These are phyloP conservation scores for Parietaria judaica DNA, from an alignment of 306 rosid species.

Conservation along the genomic window DNA sequence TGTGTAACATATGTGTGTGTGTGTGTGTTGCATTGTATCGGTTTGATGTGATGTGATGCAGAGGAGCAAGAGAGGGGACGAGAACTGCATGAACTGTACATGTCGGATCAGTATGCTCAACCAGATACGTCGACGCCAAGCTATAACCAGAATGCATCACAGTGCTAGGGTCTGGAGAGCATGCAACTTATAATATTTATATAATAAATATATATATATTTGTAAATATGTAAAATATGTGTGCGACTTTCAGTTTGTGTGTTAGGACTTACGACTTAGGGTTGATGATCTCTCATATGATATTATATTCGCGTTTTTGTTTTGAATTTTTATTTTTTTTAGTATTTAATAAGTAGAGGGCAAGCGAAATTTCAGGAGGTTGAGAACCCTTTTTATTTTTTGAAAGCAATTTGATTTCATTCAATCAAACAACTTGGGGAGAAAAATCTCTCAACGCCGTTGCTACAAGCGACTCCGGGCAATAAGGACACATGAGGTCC, in stretches of 20 bases:
- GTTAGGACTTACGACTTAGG: no score
- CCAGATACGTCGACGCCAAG: conserved; percentile 8
- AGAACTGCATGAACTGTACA: conserved; percentile 25
- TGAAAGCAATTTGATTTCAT: no score
- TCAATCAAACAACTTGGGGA: no score
- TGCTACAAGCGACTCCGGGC: no score
- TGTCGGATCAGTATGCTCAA: conserved; percentile 19
- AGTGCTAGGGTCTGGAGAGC: neutral
- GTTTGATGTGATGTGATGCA: neutral
- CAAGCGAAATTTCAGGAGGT: conserved; percentile 19
- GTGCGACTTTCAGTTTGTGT: no score
- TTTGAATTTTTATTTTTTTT: no score
- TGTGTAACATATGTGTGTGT: neutral
- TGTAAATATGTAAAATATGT: neutral
- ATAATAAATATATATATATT: neutral
- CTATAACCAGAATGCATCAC: neutral
- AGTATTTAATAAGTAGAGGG: neutral
- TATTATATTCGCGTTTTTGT: no score
- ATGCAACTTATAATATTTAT: neutral
- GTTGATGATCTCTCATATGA: no score
- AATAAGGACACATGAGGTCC: no score
- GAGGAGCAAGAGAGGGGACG: conserved; percentile 18
- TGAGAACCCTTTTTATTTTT: no score
- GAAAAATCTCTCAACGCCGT: no score
- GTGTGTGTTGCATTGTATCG: neutral